Evolutionary conservation across 2,329 filamentous ascomycete genomes (phyloP).

Genomic region (Diaporthe eres): DNA sequence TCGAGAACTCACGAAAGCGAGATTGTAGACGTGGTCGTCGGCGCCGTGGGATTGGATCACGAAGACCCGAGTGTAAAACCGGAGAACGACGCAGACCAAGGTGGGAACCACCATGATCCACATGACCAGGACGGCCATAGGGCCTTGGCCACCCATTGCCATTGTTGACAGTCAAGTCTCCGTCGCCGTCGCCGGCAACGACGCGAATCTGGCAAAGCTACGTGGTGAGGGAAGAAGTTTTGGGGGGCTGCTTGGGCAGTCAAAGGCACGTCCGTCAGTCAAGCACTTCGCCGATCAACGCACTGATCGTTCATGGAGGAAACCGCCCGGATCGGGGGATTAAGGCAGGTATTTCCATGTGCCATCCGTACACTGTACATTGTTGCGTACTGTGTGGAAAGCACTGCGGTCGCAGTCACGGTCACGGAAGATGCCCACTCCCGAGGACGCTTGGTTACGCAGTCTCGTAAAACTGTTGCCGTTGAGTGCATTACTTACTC

Average conservation of each 20-base stretch:
- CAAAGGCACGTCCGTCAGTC: not conserved
- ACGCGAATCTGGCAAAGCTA: too few relatives aligned
- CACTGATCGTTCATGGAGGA: not conserved
- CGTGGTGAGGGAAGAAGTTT: too few relatives aligned
- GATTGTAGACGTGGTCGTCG: not conserved
- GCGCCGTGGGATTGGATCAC: not conserved
- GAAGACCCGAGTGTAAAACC: not conserved
- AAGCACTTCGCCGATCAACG: not conserved
- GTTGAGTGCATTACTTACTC: not conserved
- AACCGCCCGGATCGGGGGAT: not conserved
- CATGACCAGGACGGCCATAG: conserved; percentile 44
- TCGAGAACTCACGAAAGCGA: not conserved
- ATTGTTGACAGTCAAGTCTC: conserved; percentile 39
- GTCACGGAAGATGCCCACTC: not conserved
- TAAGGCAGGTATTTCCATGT: not conserved
- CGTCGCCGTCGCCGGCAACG: not conserved
- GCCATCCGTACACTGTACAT: not conserved
- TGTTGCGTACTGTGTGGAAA: not conserved
- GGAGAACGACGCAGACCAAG: conserved; percentile 39
- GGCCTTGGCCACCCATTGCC: conserved; percentile 43
- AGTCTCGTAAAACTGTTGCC: not conserved
- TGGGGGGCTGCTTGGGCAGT: not conserved
- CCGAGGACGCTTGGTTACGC: not conserved
- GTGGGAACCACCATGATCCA: conserved; percentile 40
- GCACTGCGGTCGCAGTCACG: not conserved